Percentiles rank a stretch among this genome's conserved stretches.
Evolutionary conservation across 208 protist species (phyloP).

Genomic region (Leishmania turanica): DNA sequence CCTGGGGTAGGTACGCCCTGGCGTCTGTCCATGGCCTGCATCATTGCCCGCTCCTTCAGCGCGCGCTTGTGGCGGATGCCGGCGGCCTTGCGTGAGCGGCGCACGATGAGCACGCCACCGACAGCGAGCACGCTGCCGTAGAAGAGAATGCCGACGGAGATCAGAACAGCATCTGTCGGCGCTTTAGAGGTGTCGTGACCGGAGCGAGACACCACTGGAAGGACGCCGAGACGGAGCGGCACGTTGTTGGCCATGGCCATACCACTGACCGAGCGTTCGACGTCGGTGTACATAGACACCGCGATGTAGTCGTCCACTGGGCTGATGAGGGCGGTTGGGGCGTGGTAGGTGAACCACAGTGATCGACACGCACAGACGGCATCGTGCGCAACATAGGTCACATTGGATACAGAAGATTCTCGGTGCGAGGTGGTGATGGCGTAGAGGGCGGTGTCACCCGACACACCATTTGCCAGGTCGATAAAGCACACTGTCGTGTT

Average conservation of each 20-base stretch:
- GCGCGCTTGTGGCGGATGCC: slow-evolving; percentile 36
- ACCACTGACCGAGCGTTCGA: background rate
- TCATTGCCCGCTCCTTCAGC: slow-evolving; percentile 19
- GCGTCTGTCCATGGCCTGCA: slow-evolving; percentile 13
- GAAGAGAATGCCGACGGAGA: slow-evolving; percentile 45
- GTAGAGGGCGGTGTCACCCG: slow-evolving; percentile 49
- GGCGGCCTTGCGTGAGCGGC: slow-evolving; percentile 31
- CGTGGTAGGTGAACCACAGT: slow-evolving; percentile 48
- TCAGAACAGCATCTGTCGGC: slow-evolving; percentile 24
- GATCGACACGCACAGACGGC: slow-evolving; percentile 27
- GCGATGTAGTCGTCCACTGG: slow-evolving; percentile 45
- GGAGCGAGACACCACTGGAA: slow-evolving; percentile 21
- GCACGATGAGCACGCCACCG: slow-evolving; percentile 36
- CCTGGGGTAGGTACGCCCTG: background rate
- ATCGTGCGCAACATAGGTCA: slow-evolving; percentile 46
- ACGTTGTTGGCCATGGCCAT: slow-evolving; percentile 22
- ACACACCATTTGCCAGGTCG: slow-evolving; percentile 45
- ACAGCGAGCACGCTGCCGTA: slow-evolving; percentile 41
- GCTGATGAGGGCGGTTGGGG: slow-evolving; percentile 25
- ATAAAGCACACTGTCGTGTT: slow-evolving; percentile 50
- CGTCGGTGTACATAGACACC: slow-evolving; percentile 36
- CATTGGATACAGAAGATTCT: slow-evolving; percentile 30
- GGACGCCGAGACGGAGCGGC: slow-evolving; percentile 45
- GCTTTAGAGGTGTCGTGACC: slow-evolving; percentile 17
- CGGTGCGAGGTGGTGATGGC: slow-evolving; percentile 30